Evolutionary conservation across 768 basidiomycete species (phyloP), one percentile per base, ranked within the genome.

Genomic region (Psilocybe subaeruginosa): DNA sequence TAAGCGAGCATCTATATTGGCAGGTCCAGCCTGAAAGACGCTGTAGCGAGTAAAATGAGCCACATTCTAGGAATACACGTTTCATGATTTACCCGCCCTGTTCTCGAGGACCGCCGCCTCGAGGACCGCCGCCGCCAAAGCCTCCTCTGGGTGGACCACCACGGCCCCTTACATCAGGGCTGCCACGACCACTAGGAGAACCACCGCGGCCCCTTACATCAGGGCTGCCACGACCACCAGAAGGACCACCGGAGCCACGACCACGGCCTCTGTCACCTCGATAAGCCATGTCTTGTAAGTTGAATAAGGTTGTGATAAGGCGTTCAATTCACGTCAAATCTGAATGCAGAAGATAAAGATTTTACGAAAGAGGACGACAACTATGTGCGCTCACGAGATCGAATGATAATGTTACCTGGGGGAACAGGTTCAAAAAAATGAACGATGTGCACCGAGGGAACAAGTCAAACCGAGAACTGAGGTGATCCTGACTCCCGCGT

Each of bases 1-100:
- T 1, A 86, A 66, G 17, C 83, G 81, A 3, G 72, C 58, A 61
- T 85, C 83, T 37, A 85, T 69, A 17, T 61, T 70, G 4, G 78
- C 78, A 3, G 78, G 75, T 4, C 65, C 66, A 4, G 73, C 73
- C 17, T 74, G 69, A 61, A 78, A 85, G 17, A 85, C 64, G 68
- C 88, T 56, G 37, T 45, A 67, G 31, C 49, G 54, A 63, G 37
- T 5, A 31, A 53, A 39, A 37, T 45, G 45, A 50, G 49, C 54
- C 51, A 23, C 23, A 35, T 23, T 19, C 2, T 16, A 39, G 33
- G 12, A 33, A 35, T 30, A 23, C 35, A 31, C 37, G 14, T 29
- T 14, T 35, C 31, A 46, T 33, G 11, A 39, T 54, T 66, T 73
- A 80, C 78, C 78, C 78, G 68, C 77, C 76, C 37, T 59, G 71